phyloP scores from a whole-genome alignment of 495 filamentous ascomycete species.

The Symbiotaphrina buchneri region DNA sequence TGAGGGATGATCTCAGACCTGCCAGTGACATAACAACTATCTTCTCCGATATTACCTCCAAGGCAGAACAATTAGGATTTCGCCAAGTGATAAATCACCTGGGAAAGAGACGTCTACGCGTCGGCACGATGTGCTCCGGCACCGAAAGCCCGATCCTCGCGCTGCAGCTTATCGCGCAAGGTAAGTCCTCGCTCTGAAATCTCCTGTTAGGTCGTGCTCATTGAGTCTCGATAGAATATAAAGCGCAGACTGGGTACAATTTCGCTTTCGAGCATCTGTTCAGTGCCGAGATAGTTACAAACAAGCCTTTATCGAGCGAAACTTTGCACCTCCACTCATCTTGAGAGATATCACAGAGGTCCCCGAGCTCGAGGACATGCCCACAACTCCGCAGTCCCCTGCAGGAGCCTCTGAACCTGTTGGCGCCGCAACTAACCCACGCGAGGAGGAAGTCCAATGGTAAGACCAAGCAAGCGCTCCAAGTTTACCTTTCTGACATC shows the following conservation, averaged over 20 bases:
- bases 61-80: conserved; percentile 16
- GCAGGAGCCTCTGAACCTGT: too few species aligned
- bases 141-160: conserved; percentile 61
- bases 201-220: too few species aligned
- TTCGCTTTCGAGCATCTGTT: conserved; percentile 41
- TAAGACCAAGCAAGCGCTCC: too few species aligned
- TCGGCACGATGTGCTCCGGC: conserved; percentile 67
- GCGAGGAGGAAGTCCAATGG: conserved; percentile 33
- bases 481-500: conserved; percentile 11
- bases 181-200: conserved; percentile 13
- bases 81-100: conserved; percentile 15
- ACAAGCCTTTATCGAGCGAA: conserved; percentile 61
- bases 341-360: conserved; percentile 50
- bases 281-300: conserved; percentile 64
- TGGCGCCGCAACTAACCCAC: too few species aligned
- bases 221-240: too few species aligned
- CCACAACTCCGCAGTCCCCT: too few species aligned
- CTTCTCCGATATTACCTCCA: conserved; percentile 20
- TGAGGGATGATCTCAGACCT: conserved; percentile 18
- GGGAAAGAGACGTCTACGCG: conserved; percentile 22
- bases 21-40: conserved; percentile 23
- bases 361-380: too few species aligned
- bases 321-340: conserved; percentile 36
- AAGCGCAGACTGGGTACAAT: conserved; percentile 4
- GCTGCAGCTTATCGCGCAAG: conserved; percentile 23